Evolutionary conservation across 139 green algal genomes (phyloP), one percentile per base, ranked within the genome.

Genomic region (Ettlia oleoabundans): DNA sequence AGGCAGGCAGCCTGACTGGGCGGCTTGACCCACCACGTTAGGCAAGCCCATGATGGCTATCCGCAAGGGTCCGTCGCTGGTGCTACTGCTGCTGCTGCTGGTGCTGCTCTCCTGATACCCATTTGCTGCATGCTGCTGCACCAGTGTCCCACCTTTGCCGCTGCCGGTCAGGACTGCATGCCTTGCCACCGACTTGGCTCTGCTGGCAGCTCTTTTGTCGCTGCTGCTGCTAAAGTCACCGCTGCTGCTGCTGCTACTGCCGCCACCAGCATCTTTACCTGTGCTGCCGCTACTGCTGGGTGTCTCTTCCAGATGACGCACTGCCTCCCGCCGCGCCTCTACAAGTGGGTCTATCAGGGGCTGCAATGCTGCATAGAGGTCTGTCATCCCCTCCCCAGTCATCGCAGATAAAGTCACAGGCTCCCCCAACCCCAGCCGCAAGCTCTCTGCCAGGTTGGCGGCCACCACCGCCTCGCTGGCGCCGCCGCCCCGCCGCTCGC

Each of bases 341-440:
- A 67, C 68, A 32, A 84, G 33, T 2, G 55, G 68, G 37, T 96
- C 90, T n/a, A 97, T 43, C 9, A 86, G 41, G 1, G 88, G 90
- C 82, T 92, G 87, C 83, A 98, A 84, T 30, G 86, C 91, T 1
- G 65, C 75, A 78, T 95, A 98, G 40, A 98, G 89, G 43, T 98
- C 95, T 0, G 86, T 87, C 89, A 98, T 93, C 53, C 95, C 96
- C 78, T 98, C 94, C 1, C 96, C 89, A 70, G 92, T 95, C 78
- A 94, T 91, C 4, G 96, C 96, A 21, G 93, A 97, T 19, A 98
- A 78, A 0, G 92, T 90, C 10, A 98, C 87, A 21, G 93, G 86
- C 67, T 96, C 91, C 0, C 95, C 95, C 58, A 97, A 91, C 0
- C 95, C 95, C 82, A 98, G 86, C 28, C 80, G 52, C 28, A 80